Evolutionary conservation across 176 grass and related monocot species (phyloP), one percentile per base, ranked within the genome.

Genomic region (Elymus sibiricus): DNA sequence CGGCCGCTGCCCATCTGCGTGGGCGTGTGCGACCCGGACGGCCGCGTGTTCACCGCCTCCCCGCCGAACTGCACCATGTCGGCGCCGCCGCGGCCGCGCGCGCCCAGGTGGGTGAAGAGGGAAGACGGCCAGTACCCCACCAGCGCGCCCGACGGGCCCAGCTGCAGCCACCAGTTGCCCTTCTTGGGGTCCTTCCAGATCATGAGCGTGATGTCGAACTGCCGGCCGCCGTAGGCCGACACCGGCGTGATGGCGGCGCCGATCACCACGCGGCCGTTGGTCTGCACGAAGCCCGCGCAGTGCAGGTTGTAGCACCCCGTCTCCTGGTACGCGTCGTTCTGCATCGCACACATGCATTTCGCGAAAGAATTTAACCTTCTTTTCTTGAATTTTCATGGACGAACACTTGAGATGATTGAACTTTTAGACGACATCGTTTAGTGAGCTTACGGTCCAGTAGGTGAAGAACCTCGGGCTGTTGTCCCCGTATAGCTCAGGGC

Each of bases 51-150:
- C 9, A 92, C 93, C 5, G 91, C 88, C 93, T 98, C 95, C 28
- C 95, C 95, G 29, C 95, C 95, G 34, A 95, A 98, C 76, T 95
- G 95, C 79, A 91, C 91, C 96, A 98, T 98, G 83, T 86, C 86
- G 72, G 96, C 96, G 43, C 72, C 72, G 25, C 72, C 72, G 26
- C 72, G 72, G 72, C 72, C 72, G 40, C 86, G 89, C 13, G 75
- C 28, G 4, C 90, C 90, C 37, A 98, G 85, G 81, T 95, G 93
- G 37, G 78, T 94, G 85, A 98, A 98, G 4, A 95, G 74, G 34
- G 86, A 92, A 17, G 96, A 79, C 10, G 96, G 96, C 96, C 96
- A 95, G 84, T 94, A 98, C 0, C 96, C 96, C 26, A 98, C 86
- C 49, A 94, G 84, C 61, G 78, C 40, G 6, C 72, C 95, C 16